phyloP scores from a whole-genome alignment of 345 rosid genomes.

The Populus tremula region DNA sequence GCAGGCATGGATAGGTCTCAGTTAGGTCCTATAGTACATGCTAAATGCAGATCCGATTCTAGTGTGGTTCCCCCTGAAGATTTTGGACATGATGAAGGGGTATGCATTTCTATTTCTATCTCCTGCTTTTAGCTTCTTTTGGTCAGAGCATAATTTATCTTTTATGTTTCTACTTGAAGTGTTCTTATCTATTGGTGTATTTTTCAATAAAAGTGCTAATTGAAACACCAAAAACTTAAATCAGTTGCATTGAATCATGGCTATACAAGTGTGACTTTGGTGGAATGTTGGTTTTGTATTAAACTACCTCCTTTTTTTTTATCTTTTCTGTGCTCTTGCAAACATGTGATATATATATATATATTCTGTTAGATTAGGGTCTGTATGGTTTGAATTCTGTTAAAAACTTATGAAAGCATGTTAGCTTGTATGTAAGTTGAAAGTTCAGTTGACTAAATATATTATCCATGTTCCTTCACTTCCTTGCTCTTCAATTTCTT shows the following conservation, averaged over 20 bases:
- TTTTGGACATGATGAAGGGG: constrained; percentile 51
- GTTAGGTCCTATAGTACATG: constrained; percentile 97
- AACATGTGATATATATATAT: background rate
- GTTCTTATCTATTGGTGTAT: background rate
- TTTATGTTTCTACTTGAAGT: background rate
- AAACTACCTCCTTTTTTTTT: background rate
- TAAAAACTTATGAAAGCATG: background rate
- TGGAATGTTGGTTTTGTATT: background rate
- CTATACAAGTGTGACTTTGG: background rate
- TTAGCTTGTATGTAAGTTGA: background rate
- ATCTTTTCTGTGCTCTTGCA: background rate
- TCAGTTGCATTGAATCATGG: background rate
- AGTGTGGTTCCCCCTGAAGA: constrained; percentile 51
- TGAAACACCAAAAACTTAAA: background rate
- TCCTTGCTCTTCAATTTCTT: background rate
- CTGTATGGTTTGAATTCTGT: background rate
- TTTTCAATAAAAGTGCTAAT: background rate
- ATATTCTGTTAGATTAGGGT: background rate
- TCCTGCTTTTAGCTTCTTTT: background rate
- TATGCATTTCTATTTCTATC: constrained; percentile 30
- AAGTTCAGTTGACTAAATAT: background rate
- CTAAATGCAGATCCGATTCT: constrained; percentile 92
- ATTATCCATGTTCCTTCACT: background rate
- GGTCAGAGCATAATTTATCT: background rate
- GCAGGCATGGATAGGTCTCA: constrained; percentile 69